Percentiles rank a stretch among this genome's conserved stretches.
Conservation (phyloP, 1,284 basidiomycete genomes). For the Kalmanozyma brasiliensis region DNA sequence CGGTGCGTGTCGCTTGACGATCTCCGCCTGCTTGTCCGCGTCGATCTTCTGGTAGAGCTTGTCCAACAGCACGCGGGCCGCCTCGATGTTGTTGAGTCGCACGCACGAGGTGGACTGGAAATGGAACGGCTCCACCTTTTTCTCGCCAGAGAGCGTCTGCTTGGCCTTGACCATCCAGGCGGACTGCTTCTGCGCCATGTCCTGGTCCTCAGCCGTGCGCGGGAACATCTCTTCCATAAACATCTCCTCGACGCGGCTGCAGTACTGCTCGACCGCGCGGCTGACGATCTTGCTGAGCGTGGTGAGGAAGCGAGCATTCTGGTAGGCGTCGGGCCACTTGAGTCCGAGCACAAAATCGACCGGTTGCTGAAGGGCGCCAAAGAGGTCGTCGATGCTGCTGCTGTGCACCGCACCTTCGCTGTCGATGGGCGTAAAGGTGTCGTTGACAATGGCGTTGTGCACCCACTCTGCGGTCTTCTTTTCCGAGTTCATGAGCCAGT, state of each 20-base stretch:
- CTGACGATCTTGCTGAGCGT: conserved; percentile 79
- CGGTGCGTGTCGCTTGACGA: conserved; percentile 69
- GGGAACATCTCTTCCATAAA: conserved; percentile 96
- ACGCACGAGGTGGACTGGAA: conserved; percentile 89
- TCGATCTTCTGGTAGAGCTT: conserved; percentile 92
- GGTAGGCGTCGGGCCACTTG: conserved; percentile 89
- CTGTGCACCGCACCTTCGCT: conserved; percentile 83
- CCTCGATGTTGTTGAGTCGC: conserved; percentile 96
- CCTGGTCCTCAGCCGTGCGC: conserved; percentile 71
- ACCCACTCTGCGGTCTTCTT: conserved; percentile 94
- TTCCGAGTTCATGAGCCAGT: conserved; percentile 91
- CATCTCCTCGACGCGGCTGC: conserved; percentile 83
- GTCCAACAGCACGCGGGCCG: conserved; percentile 87
- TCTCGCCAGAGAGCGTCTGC: conserved; percentile 81
- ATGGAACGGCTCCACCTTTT: conserved; percentile 91
- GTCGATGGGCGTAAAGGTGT: conserved; percentile 72
- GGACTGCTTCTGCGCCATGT: conserved; percentile 72
- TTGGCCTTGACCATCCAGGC: conserved; percentile 95
- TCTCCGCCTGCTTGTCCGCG: conserved; percentile 84
- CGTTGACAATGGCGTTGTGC: conserved; percentile 57
- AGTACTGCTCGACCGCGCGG: conserved; percentile 91
- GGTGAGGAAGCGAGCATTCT: conserved; percentile 91
- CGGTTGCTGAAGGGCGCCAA: conserved; percentile 90
- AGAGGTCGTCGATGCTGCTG: conserved; percentile 94
- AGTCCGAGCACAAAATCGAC: conserved; percentile 87